Percentiles rank a stretch among this genome's conserved stretches.
phyloP scores from a whole-genome alignment of 495 filamentous ascomycete species.

The Pyronema omphalodes region DNA sequence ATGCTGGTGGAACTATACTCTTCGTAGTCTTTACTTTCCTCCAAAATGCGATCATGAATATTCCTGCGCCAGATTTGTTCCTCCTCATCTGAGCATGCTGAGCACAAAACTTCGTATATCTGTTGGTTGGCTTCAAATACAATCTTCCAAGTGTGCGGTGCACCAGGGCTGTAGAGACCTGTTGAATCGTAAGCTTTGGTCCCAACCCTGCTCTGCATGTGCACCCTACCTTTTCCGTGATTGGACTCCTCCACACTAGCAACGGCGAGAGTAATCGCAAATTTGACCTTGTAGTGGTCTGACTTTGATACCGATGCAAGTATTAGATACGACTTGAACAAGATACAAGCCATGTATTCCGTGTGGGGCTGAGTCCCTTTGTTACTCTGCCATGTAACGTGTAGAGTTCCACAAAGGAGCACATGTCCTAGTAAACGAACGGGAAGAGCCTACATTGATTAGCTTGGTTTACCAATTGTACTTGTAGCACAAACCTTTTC shows the following conservation, averaged over 20 bases:
- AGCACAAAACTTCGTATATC: conserved; percentile 70
- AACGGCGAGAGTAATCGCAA: conserved; percentile 51
- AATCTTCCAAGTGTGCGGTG: conserved; percentile 84
- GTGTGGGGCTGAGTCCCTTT: conserved; percentile 45
- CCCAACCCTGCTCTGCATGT: background rate
- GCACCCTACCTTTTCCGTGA: conserved; percentile 57
- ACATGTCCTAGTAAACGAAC: conserved; percentile 68
- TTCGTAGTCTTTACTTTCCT: conserved; percentile 27
- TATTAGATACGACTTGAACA: conserved; percentile 66
- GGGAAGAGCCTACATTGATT: conserved; percentile 5
- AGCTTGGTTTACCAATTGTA: background rate
- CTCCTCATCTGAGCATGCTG: conserved; percentile 68
- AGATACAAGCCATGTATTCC: conserved; percentile 69
- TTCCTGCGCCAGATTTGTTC: conserved; percentile 55
- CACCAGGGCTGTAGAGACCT: conserved; percentile 76
- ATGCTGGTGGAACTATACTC: conserved; percentile 28
- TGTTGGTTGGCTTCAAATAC: conserved; percentile 60
- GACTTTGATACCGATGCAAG: conserved; percentile 48
- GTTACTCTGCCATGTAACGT: conserved; percentile 56
- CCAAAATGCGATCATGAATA: conserved; percentile 28
- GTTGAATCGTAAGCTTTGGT: conserved; percentile 2
- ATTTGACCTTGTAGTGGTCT: conserved; percentile 51
- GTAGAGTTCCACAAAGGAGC: conserved; percentile 66
- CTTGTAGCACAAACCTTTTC: conserved; percentile 37
- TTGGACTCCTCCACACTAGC: conserved; percentile 56